These are phyloP conservation scores for Botryobasidium botryosum DNA, from an alignment of 768 basidiomycete species.

Conservation along the genomic window DNA sequence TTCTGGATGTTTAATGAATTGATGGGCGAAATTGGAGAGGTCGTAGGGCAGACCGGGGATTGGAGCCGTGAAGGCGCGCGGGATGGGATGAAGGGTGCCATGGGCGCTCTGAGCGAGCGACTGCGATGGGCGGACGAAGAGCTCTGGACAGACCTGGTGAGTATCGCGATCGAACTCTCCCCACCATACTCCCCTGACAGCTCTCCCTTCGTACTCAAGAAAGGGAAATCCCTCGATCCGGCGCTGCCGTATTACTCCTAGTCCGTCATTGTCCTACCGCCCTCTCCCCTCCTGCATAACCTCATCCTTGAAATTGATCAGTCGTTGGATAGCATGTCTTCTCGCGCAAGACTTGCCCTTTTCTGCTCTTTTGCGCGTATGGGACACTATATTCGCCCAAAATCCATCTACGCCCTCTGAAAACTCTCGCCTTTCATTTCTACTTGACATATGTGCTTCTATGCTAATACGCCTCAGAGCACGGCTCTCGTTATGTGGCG, in stretches of 20 bases:
- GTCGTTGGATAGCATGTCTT: conserved; percentile 14
- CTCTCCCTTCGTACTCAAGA: not conserved
- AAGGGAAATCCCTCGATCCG: conserved; percentile 13
- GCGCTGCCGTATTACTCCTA: conserved; percentile 13
- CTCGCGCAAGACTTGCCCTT: conserved; percentile 14
- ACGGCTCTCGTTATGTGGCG: too few relatives aligned
- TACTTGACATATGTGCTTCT: conserved; percentile 10
- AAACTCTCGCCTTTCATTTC: conserved; percentile 8
- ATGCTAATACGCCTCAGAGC: conserved; percentile 8
- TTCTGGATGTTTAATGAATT: conserved; percentile 15
- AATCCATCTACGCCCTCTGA: conserved; percentile 7
- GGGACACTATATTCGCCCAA: conserved; percentile 12
- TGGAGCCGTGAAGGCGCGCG: conserved; percentile 1
- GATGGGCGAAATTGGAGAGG: conserved; percentile 13
- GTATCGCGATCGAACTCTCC: not conserved
- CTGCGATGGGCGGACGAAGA: conserved; percentile 14
- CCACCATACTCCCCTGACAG: not conserved
- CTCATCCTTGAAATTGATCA: not conserved
- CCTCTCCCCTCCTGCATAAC: not conserved
- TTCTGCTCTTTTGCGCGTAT: conserved; percentile 3
- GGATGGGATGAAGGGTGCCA: conserved; percentile 12
- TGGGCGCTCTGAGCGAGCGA: conserved; percentile 11
- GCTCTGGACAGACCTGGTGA: conserved; percentile 13
- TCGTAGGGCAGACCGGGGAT: conserved; percentile 11
- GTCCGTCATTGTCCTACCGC: not conserved